Evolutionary conservation across 2,329 filamentous ascomycete genomes (phyloP).

Genomic region (Anthostomella pinea): DNA sequence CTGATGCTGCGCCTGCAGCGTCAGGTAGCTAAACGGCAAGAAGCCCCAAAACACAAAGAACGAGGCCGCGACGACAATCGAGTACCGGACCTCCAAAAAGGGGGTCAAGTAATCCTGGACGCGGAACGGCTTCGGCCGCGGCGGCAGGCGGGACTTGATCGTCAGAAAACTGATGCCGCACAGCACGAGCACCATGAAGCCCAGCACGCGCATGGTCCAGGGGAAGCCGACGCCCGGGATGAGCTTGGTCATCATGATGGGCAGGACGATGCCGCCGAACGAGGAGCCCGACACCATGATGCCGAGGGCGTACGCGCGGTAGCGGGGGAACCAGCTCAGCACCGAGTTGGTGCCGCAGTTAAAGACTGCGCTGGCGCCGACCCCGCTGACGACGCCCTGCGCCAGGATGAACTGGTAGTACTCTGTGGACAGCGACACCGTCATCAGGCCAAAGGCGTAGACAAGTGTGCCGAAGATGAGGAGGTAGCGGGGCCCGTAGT

Average conservation of each 20-base stretch:
- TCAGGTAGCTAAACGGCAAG: conserved; percentile 52
- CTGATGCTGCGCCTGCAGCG: conserved; percentile 44
- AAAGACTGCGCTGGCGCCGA: conserved; percentile 36
- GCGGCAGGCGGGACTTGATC: conserved; percentile 36
- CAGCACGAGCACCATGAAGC: conserved; percentile 36
- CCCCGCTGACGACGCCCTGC: conserved; percentile 32
- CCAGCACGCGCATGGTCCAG: conserved; percentile 38
- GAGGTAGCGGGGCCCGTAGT: conserved; percentile 33
- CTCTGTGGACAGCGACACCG: conserved; percentile 47
- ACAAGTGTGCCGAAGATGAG: conserved; percentile 49
- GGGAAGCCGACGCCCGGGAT: conserved; percentile 44
- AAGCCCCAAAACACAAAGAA: conserved; percentile 49
- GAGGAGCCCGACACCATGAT: conserved; percentile 47
- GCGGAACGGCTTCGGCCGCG: conserved; percentile 38
- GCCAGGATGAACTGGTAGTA: conserved; percentile 42
- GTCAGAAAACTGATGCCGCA: conserved; percentile 30
- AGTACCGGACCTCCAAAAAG: conserved; percentile 45
- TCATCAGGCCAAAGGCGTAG: conserved; percentile 59
- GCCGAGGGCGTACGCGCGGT: conserved; percentile 46
- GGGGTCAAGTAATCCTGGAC: conserved; percentile 45
- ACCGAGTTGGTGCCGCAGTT: conserved; percentile 34
- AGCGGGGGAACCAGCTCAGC: conserved; percentile 46
- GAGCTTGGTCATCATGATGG: conserved; percentile 55
- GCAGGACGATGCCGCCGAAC: conserved; percentile 51
- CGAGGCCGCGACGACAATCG: conserved; percentile 40